Evolutionary conservation across 306 rosid species (phyloP).

Genomic region (Medicago truncatula): MtrunA17r5.0-ANR NC_053042.1:18815501-18816000

Average conservation of each 20-base stretch:
- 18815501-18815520: not conserved
- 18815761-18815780: conserved; percentile 61
- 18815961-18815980: conserved; percentile 25
- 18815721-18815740: conserved; percentile 64
- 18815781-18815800: conserved; percentile 63
- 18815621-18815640: not conserved
- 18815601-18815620: not conserved
- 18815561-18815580: not conserved
- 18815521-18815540: not conserved
- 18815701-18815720: conserved; percentile 65
- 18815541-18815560: not conserved
- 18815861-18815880: conserved; percentile 50
- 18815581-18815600: not conserved
- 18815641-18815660: not conserved
- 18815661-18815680: not conserved
- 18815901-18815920: conserved; percentile 32
- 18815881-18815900: conserved; percentile 51
- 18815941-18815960: conserved; percentile 39
- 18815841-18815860: conserved; percentile 53
- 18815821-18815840: conserved; percentile 51
- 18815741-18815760: conserved; percentile 42
- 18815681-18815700: not conserved
- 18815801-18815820: conserved; percentile 59
- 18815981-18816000: conserved; percentile 41
- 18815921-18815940: conserved; percentile 40